phyloP scores from a whole-genome alignment of 108 stramenopile species.

The Epithemia pelagica region DNA sequence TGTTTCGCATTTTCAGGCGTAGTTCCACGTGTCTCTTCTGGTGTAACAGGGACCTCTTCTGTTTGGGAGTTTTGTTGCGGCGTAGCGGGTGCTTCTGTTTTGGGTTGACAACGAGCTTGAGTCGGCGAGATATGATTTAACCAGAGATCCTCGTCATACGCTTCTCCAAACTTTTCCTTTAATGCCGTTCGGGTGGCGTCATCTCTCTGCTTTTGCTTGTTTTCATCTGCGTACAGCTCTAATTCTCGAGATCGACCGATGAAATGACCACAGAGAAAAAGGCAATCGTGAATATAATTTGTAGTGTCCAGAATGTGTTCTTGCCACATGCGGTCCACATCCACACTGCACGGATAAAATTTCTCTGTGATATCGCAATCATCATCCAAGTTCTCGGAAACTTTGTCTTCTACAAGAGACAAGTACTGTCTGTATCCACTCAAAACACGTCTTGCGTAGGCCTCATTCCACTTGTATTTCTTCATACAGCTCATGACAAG shows the following conservation, averaged over 20 bases:
- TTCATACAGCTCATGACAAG: neutral
- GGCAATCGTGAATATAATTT: conserved; percentile 1
- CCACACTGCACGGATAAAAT: neutral
- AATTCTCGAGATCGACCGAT: neutral
- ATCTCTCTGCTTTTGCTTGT: neutral
- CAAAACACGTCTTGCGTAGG: neutral
- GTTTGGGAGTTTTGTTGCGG: too few species aligned
- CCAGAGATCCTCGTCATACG: neutral
- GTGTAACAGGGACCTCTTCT: too few species aligned
- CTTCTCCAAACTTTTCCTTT: neutral
- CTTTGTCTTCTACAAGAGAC: neutral
- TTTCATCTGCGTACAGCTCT: neutral
- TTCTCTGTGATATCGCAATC: neutral
- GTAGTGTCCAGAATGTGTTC: neutral
- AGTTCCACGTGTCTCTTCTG: too few species aligned
- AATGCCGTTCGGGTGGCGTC: neutral
- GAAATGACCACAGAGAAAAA: neutral
- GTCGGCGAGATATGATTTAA: neutral
- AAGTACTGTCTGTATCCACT: neutral
- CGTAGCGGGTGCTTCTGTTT: too few species aligned
- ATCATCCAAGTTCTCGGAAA: too few species aligned
- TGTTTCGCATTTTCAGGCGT: too few species aligned
- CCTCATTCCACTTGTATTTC: neutral
- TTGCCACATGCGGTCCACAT: conserved; percentile 3
- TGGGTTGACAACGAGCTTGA: too few species aligned